These are phyloP conservation scores for Rauvolfia tetraphylla DNA, from an alignment of 257 asterid species.

Conservation along the genomic window DNA sequence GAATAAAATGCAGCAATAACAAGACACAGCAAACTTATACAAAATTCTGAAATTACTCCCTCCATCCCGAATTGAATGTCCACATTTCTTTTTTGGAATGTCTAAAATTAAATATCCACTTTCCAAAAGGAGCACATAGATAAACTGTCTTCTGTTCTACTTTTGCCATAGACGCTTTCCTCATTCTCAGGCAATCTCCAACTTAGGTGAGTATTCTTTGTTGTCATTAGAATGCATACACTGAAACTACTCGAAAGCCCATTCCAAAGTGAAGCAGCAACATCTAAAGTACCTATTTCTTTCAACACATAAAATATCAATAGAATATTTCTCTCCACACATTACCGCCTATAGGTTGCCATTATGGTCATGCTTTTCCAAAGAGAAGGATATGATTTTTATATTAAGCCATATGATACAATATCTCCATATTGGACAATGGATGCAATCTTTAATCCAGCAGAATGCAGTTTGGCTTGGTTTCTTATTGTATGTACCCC, in stretches of 20 bases:
- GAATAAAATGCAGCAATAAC: neutral
- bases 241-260: neutral
- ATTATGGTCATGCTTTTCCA: too few relatives aligned
- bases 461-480: neutral
- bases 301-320: neutral
- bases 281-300: neutral
- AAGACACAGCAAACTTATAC: neutral
- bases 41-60: too few relatives aligned
- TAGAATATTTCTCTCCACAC: neutral
- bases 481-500: too few relatives aligned
- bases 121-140: too few relatives aligned
- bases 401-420: neutral
- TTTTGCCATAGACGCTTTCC: neutral
- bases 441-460: neutral
- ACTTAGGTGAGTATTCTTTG: neutral
- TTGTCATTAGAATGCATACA: neutral
- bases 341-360: neutral
- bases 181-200: neutral
- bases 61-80: too few relatives aligned
- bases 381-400: neutral
- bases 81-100: too few relatives aligned
- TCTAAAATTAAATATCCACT: too few relatives aligned
- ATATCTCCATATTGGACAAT: neutral
- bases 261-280: neutral
- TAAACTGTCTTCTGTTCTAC: neutral